Percentiles rank a stretch among this genome's conserved stretches.
These are phyloP conservation scores for Paramecium sonneborni DNA, from an alignment of 73 alveolate genomes.

Conservation along the genomic window DNA sequence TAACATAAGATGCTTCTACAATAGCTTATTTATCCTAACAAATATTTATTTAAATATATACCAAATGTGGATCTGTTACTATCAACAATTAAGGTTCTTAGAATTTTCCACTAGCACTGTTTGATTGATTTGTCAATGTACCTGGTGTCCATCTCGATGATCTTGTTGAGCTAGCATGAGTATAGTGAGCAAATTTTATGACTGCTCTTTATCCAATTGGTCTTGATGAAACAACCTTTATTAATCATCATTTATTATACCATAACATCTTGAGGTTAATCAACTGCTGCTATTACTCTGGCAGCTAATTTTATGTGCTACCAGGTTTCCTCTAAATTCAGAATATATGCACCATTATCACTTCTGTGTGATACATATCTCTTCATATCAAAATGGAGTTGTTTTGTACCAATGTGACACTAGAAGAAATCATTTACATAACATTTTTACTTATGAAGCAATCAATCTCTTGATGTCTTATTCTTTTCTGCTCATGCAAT, in stretches of 20 bases:
- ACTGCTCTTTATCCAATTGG: conserved; percentile 96
- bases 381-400: conserved; percentile 79
- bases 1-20: conserved; percentile 91
- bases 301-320: conserved; percentile 91
- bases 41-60: neutral
- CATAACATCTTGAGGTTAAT: conserved; percentile 83
- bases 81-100: conserved; percentile 95
- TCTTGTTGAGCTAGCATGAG: conserved; percentile 82
- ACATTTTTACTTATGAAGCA: conserved; percentile 61
- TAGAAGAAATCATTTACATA: neutral
- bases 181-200: conserved; percentile 93
- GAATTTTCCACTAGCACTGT: conserved; percentile 73
- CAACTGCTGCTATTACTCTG: conserved; percentile 90
- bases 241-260: conserved; percentile 39
- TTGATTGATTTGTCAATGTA: conserved; percentile 81
- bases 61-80: conserved; percentile 89
- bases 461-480: conserved; percentile 68
- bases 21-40: conserved; percentile 92
- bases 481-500: conserved; percentile 64
- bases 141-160: conserved; percentile 99
- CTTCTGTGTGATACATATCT: conserved; percentile 80
- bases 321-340: conserved; percentile 87
- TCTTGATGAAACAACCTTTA: conserved; percentile 79
- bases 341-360: conserved; percentile 74
- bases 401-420: conserved; percentile 80